Conservation (phyloP, 1,139 yeast species). For the Kluyveromyces marxianus region DNA sequence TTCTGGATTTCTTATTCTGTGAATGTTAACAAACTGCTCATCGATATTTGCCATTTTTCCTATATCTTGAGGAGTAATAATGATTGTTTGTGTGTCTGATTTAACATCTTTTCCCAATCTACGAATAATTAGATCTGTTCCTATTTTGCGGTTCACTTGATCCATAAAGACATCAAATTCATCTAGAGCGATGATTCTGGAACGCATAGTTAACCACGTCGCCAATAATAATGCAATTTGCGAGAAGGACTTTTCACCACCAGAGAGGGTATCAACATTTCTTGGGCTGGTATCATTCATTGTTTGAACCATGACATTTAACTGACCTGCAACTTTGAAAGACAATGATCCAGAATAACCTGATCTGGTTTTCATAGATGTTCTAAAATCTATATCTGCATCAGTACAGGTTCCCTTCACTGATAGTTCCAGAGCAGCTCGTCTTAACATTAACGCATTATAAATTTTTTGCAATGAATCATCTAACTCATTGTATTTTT, state of each 20-base stretch:
- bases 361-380: constrained; percentile 58
- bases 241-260: constrained; percentile 94
- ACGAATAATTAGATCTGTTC: constrained; percentile 65
- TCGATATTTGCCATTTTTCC: constrained; percentile 66
- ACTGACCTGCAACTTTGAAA: constrained; percentile 47
- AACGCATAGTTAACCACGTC: constrained; percentile 89
- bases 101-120: constrained; percentile 54
- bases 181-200: constrained; percentile 81
- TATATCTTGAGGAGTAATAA: constrained; percentile 92
- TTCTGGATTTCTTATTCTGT: constrained; percentile 46
- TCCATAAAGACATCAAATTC: constrained; percentile 99
- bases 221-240: constrained; percentile 84
- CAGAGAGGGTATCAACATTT: constrained; percentile 79
- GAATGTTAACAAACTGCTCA: constrained; percentile 55
- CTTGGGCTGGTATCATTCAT: constrained; percentile 52
- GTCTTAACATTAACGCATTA: constrained; percentile 40
- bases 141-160: constrained; percentile 76
- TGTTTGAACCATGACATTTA: constrained; percentile 51
- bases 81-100: constrained; percentile 63
- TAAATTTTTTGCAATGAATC: constrained; percentile 30
- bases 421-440: constrained; percentile 43
- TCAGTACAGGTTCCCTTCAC: constrained; percentile 37
- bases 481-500: constrained; percentile 28
- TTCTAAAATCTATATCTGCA: constrained; percentile 48
- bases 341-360: constrained; percentile 59